phyloP scores from a whole-genome alignment of 352 stramenopile genomes.

The Phytophthora rubi region DNA sequence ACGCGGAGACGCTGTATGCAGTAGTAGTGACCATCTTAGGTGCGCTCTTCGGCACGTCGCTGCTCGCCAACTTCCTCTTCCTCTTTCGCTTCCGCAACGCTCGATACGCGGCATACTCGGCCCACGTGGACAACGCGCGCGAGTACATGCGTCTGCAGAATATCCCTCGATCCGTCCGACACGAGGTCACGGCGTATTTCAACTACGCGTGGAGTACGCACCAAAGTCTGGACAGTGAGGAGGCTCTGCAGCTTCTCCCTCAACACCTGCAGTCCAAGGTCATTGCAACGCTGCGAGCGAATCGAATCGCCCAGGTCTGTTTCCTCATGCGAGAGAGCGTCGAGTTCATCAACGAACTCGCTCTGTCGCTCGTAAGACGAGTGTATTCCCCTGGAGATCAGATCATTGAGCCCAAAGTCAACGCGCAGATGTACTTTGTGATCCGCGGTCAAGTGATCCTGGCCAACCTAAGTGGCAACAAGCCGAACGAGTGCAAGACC shows the following conservation, averaged over 20 bases:
- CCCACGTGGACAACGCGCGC: slow-evolving; percentile 72
- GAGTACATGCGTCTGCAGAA: slow-evolving; percentile 79
- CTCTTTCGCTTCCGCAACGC: slow-evolving; percentile 70
- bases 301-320: slow-evolving; percentile 67
- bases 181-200: slow-evolving; percentile 70
- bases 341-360: slow-evolving; percentile 71
- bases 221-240: slow-evolving; percentile 64
- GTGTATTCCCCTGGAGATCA: slow-evolving; percentile 67
- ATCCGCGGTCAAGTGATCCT: slow-evolving; percentile 63
- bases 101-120: slow-evolving; percentile 52
- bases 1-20: slow-evolving; percentile 61
- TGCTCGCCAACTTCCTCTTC: slow-evolving; percentile 75
- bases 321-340: slow-evolving; percentile 75
- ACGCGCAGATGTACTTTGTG: slow-evolving; percentile 83
- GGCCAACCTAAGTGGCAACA: slow-evolving; percentile 47
- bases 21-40: slow-evolving; percentile 52
- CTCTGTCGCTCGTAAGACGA: slow-evolving; percentile 47
- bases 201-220: slow-evolving; percentile 71
- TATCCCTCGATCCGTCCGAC: slow-evolving; percentile 51
- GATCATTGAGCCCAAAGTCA: slow-evolving; percentile 79
- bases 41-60: slow-evolving; percentile 54
- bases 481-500: slow-evolving; percentile 57
- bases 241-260: slow-evolving; percentile 55
- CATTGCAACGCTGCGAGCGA: slow-evolving; percentile 60
- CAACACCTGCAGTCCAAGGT: slow-evolving; percentile 68